Evolutionary conservation across 768 basidiomycete species (phyloP), one percentile per base, ranked within the genome.

Genomic region (Rhodotorula paludigena): DNA sequence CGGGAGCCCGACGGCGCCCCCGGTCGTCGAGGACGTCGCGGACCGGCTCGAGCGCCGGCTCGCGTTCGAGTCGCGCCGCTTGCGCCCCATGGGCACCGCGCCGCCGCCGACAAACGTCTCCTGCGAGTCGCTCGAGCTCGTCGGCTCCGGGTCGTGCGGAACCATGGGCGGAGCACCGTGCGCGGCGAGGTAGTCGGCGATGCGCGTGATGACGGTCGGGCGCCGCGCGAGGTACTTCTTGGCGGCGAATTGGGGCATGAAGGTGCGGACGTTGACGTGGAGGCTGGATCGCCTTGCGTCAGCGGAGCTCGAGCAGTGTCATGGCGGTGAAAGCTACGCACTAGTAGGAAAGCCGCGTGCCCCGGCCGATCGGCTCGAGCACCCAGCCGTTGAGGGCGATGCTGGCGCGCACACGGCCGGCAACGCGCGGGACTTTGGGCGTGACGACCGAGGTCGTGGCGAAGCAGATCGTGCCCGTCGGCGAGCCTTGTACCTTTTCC

Each of bases 351-450:
- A 68, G 36, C 20, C 57, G 38, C 3, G 67, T 68, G 11, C 67
- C 67, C 21, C 23, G 35, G 30, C 32, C 39, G 41, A 52, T 68
- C 1, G 67, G 67, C 53, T 69, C 68, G 35, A 74, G 63, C 15
- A 71, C 66, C 66, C 68, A 71, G 30, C 73, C 73, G 60, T 74
- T 74, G 1, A 74, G 45, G 14, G 66, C 60, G 57, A 74, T 71
- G 25, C 57, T 71, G 20, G 73, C 69, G 16, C 73, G 69, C 5
- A 70, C 66, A 1, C 73, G 54, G 5, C 73, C 73, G 2, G 68
- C 60, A 36, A 74, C 73, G 15, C 64, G 63, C 18, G 73, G 73
- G 47, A 74, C 64, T n/a, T 62, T 64, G 41, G 73, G 66, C 2
- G 69, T 62, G 28, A 65, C 66, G 60, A 74, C 63, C 38, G 73